Base-by-base conservation (phyloP, 345 rosid genomes). In the Rubroshorea leprosula region DNA sequence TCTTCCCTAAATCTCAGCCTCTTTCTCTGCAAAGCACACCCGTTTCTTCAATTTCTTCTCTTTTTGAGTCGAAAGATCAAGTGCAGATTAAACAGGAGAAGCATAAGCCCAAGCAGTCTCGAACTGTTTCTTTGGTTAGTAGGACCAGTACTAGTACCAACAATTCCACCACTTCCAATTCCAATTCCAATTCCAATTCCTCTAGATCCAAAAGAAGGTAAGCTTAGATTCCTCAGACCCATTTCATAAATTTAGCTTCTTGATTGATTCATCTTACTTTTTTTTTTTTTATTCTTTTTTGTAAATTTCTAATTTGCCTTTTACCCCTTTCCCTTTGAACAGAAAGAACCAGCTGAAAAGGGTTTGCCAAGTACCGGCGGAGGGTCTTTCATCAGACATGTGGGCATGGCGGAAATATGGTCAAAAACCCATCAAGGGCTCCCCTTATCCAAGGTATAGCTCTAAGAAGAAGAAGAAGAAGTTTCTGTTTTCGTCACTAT, bases 331-430 rank as follows among this genome's bases (percentile, higher is more conserved):
- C 12, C 17, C 3, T 6, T 41, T 41, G 5, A 55, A 22, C 85
- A 93, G 99, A 68, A 93, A 93, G 85, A 85, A 78, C 73, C 97
- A 82, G 62, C 74, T 76, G 55, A 89, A 93, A 78, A 87, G 73
- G 76, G 86, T 90, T 45, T 85, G 96, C 63, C 92, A 93, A 51
- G 97, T 93, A 21, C 92, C 96, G 51, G 96, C 89, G 20, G 99
- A 87, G 46, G 79, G 80, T 55, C 76, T 93, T 17, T 82, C 91
- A 74, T 80, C 96, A 21, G 99, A 90, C 62, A 82, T 87, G 49
- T 93, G 99, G 99, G 95, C 99, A 24, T 93, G 99, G 97, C 80
- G 97, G 24, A 94, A 94, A 77, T 94, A 94, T 64, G 99, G 99
- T 44, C 99, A 93, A 50, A 93, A 93, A 74, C 99, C 99, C 74